These are phyloP conservation scores for Vitis hybrid DNA, from an alignment of 177 flowering plant genomes.

Conservation along the genomic window DNA sequence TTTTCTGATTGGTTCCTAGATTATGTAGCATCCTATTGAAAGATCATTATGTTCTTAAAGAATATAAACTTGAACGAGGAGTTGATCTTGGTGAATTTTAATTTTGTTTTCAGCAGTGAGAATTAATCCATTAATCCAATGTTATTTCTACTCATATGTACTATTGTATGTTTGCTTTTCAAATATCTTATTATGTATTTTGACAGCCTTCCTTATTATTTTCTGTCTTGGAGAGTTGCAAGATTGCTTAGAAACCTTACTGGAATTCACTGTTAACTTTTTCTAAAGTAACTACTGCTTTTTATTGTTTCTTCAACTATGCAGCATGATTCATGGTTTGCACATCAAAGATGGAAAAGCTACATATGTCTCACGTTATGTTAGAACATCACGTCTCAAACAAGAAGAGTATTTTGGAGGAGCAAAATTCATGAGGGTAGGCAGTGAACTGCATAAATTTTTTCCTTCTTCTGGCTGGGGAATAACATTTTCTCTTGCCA, in stretches of 20 bases:
- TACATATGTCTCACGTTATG: constrained; percentile 91
- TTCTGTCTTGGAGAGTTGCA: not conserved
- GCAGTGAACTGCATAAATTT: not conserved
- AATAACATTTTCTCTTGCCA: not conserved
- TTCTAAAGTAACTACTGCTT: not conserved
- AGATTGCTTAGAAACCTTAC: not conserved
- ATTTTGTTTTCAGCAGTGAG: too few relatives aligned
- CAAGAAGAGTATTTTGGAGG: constrained; percentile 90
- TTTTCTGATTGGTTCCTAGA: too few relatives aligned
- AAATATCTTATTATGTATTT: not conserved
- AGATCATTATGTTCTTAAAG: too few relatives aligned
- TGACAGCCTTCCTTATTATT: too few relatives aligned
- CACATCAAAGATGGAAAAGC: constrained; percentile 96
- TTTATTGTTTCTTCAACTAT: constrained; percentile 7
- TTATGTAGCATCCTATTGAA: too few relatives aligned
- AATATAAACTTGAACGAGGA: too few relatives aligned
- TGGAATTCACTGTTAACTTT: not conserved
- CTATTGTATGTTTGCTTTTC: not conserved
- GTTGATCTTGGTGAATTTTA: too few relatives aligned
- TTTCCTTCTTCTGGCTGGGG: not conserved
- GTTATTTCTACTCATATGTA: too few relatives aligned
- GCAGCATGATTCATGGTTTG: constrained; percentile 97
- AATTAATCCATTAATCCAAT: too few relatives aligned
- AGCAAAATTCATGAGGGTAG: constrained; percentile 90
- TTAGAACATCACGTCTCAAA: constrained; percentile 78